These are phyloP conservation scores for Parathielavia appendiculata DNA, from an alignment of 495 filamentous ascomycete genomes.

Conservation along the genomic window DNA sequence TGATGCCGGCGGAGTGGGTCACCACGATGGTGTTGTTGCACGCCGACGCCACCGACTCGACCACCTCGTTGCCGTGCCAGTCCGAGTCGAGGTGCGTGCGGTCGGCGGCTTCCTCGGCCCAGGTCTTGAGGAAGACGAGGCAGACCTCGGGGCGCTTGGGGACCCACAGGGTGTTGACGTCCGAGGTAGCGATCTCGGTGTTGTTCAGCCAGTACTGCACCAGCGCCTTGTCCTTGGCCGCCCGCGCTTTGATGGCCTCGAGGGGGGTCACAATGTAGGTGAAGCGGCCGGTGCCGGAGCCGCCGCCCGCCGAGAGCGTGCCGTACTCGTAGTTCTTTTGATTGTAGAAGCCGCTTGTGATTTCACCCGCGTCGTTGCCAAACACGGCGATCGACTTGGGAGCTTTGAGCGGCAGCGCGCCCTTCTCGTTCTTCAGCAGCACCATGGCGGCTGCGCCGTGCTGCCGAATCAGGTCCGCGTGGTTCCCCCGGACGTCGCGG, in stretches of 20 bases:
- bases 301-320: background rate
- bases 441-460: constrained; percentile 1
- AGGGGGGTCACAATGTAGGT: constrained; percentile 2
- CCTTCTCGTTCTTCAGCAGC: constrained; percentile 6
- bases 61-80: background rate
- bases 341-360: no score
- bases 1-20: background rate
- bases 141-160: background rate
- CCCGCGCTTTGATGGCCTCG: background rate
- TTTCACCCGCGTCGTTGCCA: constrained; percentile 1
- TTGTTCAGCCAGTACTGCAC: no score
- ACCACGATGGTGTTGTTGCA: background rate
- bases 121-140: no score
- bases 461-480: background rate
- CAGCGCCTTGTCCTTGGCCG: background rate
- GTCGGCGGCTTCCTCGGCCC: background rate
- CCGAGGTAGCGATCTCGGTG: background rate
- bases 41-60: background rate
- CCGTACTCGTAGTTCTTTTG: background rate
- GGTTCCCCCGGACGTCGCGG: constrained; percentile 3
- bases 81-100: background rate
- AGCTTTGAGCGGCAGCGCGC: background rate
- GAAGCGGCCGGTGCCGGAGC: constrained; percentile 1
- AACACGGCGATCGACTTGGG: background rate
- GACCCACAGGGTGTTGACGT: background rate